Percentiles rank a stretch among this genome's conserved stretches.
These are phyloP conservation scores for Mortierella alpina DNA, from an alignment of 192 early-diverging fungal species.

Conservation along the genomic window DNA sequence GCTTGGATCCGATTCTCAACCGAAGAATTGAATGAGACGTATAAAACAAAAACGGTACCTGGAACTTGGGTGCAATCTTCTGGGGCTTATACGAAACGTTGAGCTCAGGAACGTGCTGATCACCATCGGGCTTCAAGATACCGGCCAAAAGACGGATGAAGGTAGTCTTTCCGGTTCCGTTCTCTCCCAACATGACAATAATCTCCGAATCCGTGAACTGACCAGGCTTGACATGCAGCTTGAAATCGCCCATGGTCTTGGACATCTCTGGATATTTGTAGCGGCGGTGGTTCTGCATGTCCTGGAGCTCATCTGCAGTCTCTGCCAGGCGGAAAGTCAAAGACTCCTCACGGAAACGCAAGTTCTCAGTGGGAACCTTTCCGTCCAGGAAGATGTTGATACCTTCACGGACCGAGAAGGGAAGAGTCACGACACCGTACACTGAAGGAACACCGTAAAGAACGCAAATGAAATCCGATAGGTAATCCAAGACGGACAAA, in stretches of 20 bases:
- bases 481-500: conserved; percentile 96
- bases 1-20: neutral
- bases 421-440: conserved; percentile 98
- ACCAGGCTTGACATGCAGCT: conserved; percentile 79
- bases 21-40: neutral
- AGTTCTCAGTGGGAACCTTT: conserved; percentile 96
- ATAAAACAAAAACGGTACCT: conserved; percentile 11
- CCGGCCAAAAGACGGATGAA: conserved; percentile 96
- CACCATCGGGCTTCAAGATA: conserved; percentile 78
- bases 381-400: conserved; percentile 99
- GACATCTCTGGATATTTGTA: conserved; percentile 91
- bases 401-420: conserved; percentile 96
- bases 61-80: conserved; percentile 97
- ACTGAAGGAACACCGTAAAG: conserved; percentile 97
- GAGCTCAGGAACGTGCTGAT: conserved; percentile 84
- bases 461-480: conserved; percentile 98
- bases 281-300: conserved; percentile 73
- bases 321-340: conserved; percentile 95
- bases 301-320: conserved; percentile 79
- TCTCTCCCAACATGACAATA: conserved; percentile 97
- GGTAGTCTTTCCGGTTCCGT: conserved; percentile 98
- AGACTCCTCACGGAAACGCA: conserved; percentile 97
- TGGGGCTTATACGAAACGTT: conserved; percentile 97
- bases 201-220: conserved; percentile 97
- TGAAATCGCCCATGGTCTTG: conserved; percentile 90